These are phyloP conservation scores for Aspergillus spinulosporus DNA, from an alignment of 2,329 filamentous ascomycete species.

Conservation along the genomic window DNA sequence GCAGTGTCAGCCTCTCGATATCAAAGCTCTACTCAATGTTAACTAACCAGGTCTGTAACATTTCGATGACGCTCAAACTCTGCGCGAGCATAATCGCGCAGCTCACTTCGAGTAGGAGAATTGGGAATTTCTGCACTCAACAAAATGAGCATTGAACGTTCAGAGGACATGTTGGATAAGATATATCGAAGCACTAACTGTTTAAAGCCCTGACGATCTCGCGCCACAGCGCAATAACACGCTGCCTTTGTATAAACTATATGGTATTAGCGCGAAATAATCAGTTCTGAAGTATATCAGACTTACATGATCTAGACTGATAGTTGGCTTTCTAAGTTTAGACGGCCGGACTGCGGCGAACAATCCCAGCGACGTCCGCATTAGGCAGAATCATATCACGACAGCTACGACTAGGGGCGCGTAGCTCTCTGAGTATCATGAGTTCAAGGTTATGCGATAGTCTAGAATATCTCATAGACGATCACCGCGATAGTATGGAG, in stretches of 20 bases:
- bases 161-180: not conserved
- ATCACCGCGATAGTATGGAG: too few species aligned
- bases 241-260: conserved; percentile 47
- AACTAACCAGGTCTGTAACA: conserved; percentile 44
- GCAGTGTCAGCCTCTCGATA: conserved; percentile 5
- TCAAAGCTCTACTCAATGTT: not conserved
- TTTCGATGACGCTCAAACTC: conserved; percentile 48
- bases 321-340: conserved; percentile 37
- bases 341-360: conserved; percentile 35
- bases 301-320: conserved; percentile 44
- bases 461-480: not conserved
- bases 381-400: conserved; percentile 18
- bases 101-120: conserved; percentile 43
- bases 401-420: not conserved
- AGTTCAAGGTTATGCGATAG: not conserved
- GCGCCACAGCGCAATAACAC: conserved; percentile 46
- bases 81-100: conserved; percentile 44
- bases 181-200: conserved; percentile 28
- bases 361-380: conserved; percentile 32
- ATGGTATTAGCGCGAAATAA: conserved; percentile 9
- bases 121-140: conserved; percentile 37
- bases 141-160: not conserved
- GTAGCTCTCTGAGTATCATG: not conserved
- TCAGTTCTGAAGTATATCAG: not conserved
- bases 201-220: conserved; percentile 44